Base-by-base conservation (phyloP, 2,329 filamentous ascomycete genomes). In the Aspergillus ruber region DNA sequence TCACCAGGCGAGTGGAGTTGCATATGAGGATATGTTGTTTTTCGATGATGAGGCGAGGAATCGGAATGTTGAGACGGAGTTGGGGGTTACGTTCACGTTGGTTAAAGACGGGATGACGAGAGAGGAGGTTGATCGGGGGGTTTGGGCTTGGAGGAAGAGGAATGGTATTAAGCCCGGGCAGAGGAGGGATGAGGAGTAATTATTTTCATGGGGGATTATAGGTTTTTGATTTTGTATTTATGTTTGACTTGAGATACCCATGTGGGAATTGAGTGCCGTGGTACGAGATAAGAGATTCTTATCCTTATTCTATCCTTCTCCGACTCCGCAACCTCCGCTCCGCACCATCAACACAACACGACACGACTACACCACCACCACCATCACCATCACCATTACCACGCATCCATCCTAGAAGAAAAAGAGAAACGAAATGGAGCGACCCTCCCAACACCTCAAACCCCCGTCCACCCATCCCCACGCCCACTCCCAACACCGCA, bases 41-140 rank as follows among this genome's bases (percentile, higher is more conserved):
- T 97, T 97, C 56, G 91, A 97, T 58, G 91, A 97, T 59, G 91
- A 97, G 78, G 76, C 78, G 45, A 74, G 91, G 51, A 97, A 97
- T 63, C 76, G 81, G 49, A 90, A 96, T 63, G 91, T 95, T 1
- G 81, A 85, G 68, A 70, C 64, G 1, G 73, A 78, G 41, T 61
- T 96, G 43, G 90, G 90, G 0, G 86, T 95, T 3, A 87, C 86
- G 0, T 95, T 97, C 81, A 83, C 82, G 62, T 71, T 96, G 43
- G 85, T 97, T 0, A 73, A 80, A 47, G 85, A 95, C 64, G 90
- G 90, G 0, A 82, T 95, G 46, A 84, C 79, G 2, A 84, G 82
- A 70, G 75, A 75, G 0, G 90, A 93, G 72, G 72, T 96, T 17
- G 90, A 94, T 68, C 78, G 76, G 49, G 91, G 90, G 0, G 81